Conservation (phyloP, 2,329 filamentous ascomycete species). For the Calcarisporium arbuscula region DNA sequence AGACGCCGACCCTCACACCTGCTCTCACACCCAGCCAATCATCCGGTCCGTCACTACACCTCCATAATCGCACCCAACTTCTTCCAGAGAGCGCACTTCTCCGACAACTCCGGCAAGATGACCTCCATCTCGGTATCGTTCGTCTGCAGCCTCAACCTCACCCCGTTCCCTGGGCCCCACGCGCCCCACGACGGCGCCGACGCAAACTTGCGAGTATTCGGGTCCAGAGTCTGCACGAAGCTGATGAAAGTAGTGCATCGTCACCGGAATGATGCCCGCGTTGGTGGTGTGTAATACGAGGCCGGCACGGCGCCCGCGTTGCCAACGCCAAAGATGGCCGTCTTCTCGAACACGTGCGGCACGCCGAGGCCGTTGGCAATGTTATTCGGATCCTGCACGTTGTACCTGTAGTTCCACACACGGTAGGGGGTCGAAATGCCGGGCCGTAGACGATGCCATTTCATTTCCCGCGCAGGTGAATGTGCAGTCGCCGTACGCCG, state of each 20-base stretch:
- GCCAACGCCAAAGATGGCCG: conserved; percentile 43
- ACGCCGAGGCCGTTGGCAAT: conserved; percentile 35
- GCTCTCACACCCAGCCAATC: no score
- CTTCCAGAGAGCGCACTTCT: conserved; percentile 34
- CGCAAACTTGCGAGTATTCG: conserved; percentile 28
- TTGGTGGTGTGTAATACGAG: conserved; percentile 41
- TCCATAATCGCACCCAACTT: conserved; percentile 21
- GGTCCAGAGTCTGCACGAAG: conserved; percentile 39
- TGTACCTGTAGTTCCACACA: conserved; percentile 43
- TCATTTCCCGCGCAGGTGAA: conserved; percentile 37
- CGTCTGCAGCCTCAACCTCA: conserved; percentile 31
- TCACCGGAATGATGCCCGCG: conserved; percentile 34
- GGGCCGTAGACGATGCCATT: conserved; percentile 8
- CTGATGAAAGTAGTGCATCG: conserved; percentile 46
- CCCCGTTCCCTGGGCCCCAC: conserved; percentile 24
- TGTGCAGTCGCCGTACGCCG: conserved; percentile 38
- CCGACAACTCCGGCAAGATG: conserved; percentile 22
- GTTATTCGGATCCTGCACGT: conserved; percentile 35
- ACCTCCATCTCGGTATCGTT: conserved; percentile 31
- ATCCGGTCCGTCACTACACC: conserved; percentile 4
- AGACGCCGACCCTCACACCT: no score
- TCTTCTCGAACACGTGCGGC: conserved; percentile 40
- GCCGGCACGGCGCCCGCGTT: conserved; percentile 9
- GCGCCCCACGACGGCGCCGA: conserved; percentile 34
- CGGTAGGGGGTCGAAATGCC: conserved; percentile 8